These are phyloP conservation scores for Globisporangium iwayamae DNA, from an alignment of 352 stramenopile genomes.

Conservation along the genomic window DNA sequence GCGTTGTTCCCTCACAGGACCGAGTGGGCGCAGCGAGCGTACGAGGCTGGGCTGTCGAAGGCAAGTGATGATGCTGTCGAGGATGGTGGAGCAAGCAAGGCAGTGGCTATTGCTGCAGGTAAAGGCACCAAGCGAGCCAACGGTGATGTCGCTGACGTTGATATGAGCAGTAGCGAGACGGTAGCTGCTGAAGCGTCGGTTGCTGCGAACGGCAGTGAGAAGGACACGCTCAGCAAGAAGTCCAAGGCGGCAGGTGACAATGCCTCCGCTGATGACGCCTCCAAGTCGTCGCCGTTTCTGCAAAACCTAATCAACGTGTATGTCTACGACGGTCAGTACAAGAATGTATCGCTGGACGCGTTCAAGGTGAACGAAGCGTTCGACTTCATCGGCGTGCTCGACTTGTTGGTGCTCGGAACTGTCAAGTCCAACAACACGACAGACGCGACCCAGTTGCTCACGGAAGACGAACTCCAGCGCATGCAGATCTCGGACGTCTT, in stretches of 20 bases:
- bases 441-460: constrained; percentile 18
- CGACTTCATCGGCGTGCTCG: constrained; percentile 74
- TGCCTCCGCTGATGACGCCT: neutral
- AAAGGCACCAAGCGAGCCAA: constrained; percentile 50
- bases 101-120: neutral
- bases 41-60: constrained; percentile 13
- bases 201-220: constrained; percentile 1
- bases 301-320: constrained; percentile 58
- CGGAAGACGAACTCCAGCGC: constrained; percentile 37
- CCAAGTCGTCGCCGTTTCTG: constrained; percentile 2
- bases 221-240: constrained; percentile 35
- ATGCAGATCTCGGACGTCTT: constrained; percentile 67
- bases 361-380: constrained; percentile 86
- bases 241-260: constrained; percentile 21
- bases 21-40: constrained; percentile 43
- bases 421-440: constrained; percentile 9
- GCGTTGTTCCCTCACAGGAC: constrained; percentile 57
- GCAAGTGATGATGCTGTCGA: neutral
- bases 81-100: neutral
- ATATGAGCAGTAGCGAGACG: neutral
- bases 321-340: constrained; percentile 69
- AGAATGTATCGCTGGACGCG: constrained; percentile 34
- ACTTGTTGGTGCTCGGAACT: constrained; percentile 48
- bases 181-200: neutral
- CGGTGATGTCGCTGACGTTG: constrained; percentile 27